phyloP scores from a whole-genome alignment of 1,139 yeast species.

The Kurtzmaniella natalensis region DNA sequence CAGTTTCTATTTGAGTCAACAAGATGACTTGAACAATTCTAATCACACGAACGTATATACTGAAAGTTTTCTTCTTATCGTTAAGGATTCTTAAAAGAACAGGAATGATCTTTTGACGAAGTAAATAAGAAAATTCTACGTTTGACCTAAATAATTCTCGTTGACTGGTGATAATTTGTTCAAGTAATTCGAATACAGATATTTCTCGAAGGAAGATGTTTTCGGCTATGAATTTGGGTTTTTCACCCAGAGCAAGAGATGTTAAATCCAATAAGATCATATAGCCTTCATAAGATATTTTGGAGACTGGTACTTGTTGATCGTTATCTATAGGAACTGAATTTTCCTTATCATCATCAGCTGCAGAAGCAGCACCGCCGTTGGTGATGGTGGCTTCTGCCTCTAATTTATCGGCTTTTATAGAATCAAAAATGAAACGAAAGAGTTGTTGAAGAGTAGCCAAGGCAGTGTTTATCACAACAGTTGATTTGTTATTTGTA shows the following conservation, averaged over 20 bases:
- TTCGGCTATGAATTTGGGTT: constrained; percentile 40
- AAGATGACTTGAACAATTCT: constrained; percentile 63
- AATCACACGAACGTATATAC: constrained; percentile 68
- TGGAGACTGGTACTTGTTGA: constrained; percentile 38
- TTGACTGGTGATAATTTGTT: constrained; percentile 60
- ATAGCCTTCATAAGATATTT: constrained; percentile 64
- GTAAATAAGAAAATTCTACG: constrained; percentile 58
- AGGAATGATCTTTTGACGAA: constrained; percentile 71
- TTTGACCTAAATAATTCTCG: constrained; percentile 51
- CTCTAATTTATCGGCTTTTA: constrained; percentile 30
- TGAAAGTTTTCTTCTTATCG: constrained; percentile 51
- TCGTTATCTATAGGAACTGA: constrained; percentile 42
- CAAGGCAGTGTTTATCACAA: constrained; percentile 86
- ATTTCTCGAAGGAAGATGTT: constrained; percentile 52
- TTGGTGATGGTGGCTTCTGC: constrained; percentile 10
- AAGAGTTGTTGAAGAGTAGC: constrained; percentile 89
- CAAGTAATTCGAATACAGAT: constrained; percentile 77
- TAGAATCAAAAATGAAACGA: constrained; percentile 69
- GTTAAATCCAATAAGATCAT: constrained; percentile 70
- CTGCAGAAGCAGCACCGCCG: neutral
- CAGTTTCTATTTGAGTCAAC: constrained; percentile 46
- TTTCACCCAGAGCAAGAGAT: constrained; percentile 55
- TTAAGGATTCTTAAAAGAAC: constrained; percentile 60
- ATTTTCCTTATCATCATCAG: constrained; percentile 11
- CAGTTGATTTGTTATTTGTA: constrained; percentile 61